Percentiles rank a stretch among this genome's conserved stretches.
These are phyloP conservation scores for Xylariales sp. DNA, from an alignment of 2,329 filamentous ascomycete species.

Conservation along the genomic window DNA sequence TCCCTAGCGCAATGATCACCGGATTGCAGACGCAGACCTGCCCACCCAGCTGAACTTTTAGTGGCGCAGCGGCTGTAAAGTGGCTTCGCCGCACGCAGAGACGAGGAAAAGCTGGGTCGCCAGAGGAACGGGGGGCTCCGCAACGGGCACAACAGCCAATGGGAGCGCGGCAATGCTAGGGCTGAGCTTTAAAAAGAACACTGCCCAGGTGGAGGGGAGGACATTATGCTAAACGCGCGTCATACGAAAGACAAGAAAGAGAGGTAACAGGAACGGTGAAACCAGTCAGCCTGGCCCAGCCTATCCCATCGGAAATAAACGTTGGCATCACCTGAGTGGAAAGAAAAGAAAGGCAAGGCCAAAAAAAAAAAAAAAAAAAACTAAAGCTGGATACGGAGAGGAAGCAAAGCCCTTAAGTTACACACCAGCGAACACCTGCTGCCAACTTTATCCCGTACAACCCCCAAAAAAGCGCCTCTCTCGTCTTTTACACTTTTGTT, in stretches of 20 bases:
- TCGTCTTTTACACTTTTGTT: too few relatives aligned
- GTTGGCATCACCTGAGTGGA: too few relatives aligned
- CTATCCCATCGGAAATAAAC: too few relatives aligned
- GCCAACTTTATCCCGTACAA: too few relatives aligned
- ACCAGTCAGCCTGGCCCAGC: slow-evolving; percentile 4
- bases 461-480: too few relatives aligned
- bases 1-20: too few relatives aligned
- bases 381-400: too few relatives aligned
- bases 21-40: not conserved
- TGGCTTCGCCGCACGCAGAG: slow-evolving; percentile 2
- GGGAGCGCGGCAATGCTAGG: slow-evolving; percentile 1
- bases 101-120: slow-evolving; percentile 2
- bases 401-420: too few relatives aligned
- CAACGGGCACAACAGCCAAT: not conserved
- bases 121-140: not conserved
- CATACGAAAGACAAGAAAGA: slow-evolving; percentile 2
- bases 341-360: too few relatives aligned
- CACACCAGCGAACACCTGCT: too few relatives aligned
- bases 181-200: slow-evolving; percentile 11
- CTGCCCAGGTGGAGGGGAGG: slow-evolving; percentile 2
- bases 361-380: too few relatives aligned
- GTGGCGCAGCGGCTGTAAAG: slow-evolving; percentile 6
- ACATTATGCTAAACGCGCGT: slow-evolving; percentile 11
- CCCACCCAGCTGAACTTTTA: not conserved
- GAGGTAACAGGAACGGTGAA: not conserved